Percentiles rank a stretch among this genome's conserved stretches.
Evolutionary conservation across 345 rosid species (phyloP).

Genomic region (Bruguiera sexangula): DNA sequence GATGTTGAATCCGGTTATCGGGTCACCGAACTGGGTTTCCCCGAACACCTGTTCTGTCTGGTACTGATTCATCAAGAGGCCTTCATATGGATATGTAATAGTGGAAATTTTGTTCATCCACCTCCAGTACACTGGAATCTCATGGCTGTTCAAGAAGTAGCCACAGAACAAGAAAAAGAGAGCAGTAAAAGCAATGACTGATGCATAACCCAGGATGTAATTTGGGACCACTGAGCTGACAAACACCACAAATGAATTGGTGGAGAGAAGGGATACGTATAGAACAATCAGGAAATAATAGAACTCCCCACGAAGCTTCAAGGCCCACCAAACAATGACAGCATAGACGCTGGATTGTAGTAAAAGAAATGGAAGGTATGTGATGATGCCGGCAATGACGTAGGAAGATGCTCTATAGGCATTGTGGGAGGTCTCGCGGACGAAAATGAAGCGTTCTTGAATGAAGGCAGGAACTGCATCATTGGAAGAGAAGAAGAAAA

Average conservation of each 20-base stretch:
- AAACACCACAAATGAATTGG: conserved; percentile 69
- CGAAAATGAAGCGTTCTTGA: conserved; percentile 49
- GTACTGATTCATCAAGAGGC: conserved; percentile 60
- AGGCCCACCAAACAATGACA: conserved; percentile 50
- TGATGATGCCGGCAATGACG: conserved; percentile 56
- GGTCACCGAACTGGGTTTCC: not conserved
- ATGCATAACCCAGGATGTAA: conserved; percentile 60
- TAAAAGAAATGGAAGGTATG: conserved; percentile 58
- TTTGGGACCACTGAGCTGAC: conserved; percentile 68
- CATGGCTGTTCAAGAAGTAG: conserved; percentile 53
- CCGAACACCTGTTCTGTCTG: conserved; percentile 33
- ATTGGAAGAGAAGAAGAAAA: conserved; percentile 73
- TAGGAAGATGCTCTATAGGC: conserved; percentile 62
- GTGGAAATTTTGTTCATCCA: conserved; percentile 78
- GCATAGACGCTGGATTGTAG: conserved; percentile 57
- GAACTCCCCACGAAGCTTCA: conserved; percentile 48
- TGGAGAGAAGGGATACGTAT: conserved; percentile 55
- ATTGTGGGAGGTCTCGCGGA: conserved; percentile 59
- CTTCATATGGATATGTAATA: conserved; percentile 66
- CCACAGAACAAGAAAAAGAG: conserved; percentile 69
- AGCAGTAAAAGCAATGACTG: conserved; percentile 65
- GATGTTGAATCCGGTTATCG: conserved; percentile 31
- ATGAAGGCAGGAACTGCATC: conserved; percentile 72
- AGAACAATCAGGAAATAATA: conserved; percentile 52
- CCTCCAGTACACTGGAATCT: conserved; percentile 46